phyloP scores from a whole-genome alignment of 2,329 filamentous ascomycete genomes.

The Chlorencoelia australis region DNA sequence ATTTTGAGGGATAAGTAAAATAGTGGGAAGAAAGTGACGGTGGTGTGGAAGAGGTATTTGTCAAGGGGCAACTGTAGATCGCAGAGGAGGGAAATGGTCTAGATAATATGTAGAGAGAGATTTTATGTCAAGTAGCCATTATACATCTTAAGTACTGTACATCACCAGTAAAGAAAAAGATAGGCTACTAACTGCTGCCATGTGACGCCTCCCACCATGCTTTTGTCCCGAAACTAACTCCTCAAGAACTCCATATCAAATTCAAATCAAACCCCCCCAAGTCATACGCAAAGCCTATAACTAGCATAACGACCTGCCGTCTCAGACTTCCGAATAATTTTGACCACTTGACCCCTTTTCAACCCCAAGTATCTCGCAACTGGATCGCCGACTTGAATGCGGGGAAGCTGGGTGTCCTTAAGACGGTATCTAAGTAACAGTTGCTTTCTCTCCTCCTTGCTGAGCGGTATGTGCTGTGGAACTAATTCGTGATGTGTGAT shows the following conservation, averaged over 20 bases:
- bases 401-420: constrained; percentile 93
- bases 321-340: constrained; percentile 93
- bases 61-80: too few relatives aligned
- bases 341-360: constrained; percentile 87
- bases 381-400: constrained; percentile 85
- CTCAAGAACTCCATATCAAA: constrained; percentile 10
- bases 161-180: too few relatives aligned
- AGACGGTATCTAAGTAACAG: constrained; percentile 83
- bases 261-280: background rate
- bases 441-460: constrained; percentile 77
- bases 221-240: constrained; percentile 14
- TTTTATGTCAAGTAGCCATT: too few relatives aligned
- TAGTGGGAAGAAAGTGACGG: background rate
- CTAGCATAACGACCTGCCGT: constrained; percentile 94
- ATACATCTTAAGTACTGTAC: too few relatives aligned
- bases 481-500: constrained; percentile 97
- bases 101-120: too few relatives aligned
- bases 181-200: too few relatives aligned
- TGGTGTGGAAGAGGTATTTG: too few relatives aligned
- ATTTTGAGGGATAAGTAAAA: background rate
- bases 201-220: constrained; percentile 3
- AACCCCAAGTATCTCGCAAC: constrained; percentile 87
- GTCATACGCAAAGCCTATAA: constrained; percentile 62
- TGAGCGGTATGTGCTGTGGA: constrained; percentile 84
- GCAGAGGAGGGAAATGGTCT: too few relatives aligned